Base-by-base conservation (phyloP, 108 stramenopile genomes). In the Nitzschia sp. region DNA sequence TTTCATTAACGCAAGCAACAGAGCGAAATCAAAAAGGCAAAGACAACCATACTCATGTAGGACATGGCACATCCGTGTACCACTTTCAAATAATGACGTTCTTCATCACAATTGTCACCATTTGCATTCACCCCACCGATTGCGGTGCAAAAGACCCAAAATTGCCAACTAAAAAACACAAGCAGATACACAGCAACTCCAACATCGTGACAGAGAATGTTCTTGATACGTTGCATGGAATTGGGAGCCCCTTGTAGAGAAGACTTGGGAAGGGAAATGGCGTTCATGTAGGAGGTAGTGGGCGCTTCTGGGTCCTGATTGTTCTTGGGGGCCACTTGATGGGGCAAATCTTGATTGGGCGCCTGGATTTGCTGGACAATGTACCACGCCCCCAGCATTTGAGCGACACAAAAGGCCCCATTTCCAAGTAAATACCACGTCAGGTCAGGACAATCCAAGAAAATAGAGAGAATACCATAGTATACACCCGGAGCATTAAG, bases 171-270 rank as follows among this genome's bases (percentile, higher is more conserved):
- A 52, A 89, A 55, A 9, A 77, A 75, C 46, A 81, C 51, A 14
- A 89, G 29, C 37, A 89, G 86, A 69, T 89, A 89, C 5, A 89
- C 41, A 10, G 88, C 88, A 51, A 89, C 76, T 7, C 65, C 44
- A n/a, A 77, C 82, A 63, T 89, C 88, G 44, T 89, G 73, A 60
- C 85, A 89, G n/a, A 89, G 62, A 39, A 86, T 73, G 43, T 89
- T 72, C 59, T 81, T 72, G n/a, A 81, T 72, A 10, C 85, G 81
- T 26, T 56, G 20, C n/a, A 67, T 71, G 17, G 70, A 60, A 59
- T 75, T 72, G 20, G 64, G 55, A 39, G 41, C 75, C 17, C 72
- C 75, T 20, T 58, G 57, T 11, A 51, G 56, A 58, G 58, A 11
- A 0, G 46, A 29, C 9, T 55, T 72, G 22, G 67, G 41, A 21